Percentiles rank a stretch among this genome's conserved stretches.
Conservation (phyloP, 768 basidiomycete species). For the Neoboletus magnificus region DNA sequence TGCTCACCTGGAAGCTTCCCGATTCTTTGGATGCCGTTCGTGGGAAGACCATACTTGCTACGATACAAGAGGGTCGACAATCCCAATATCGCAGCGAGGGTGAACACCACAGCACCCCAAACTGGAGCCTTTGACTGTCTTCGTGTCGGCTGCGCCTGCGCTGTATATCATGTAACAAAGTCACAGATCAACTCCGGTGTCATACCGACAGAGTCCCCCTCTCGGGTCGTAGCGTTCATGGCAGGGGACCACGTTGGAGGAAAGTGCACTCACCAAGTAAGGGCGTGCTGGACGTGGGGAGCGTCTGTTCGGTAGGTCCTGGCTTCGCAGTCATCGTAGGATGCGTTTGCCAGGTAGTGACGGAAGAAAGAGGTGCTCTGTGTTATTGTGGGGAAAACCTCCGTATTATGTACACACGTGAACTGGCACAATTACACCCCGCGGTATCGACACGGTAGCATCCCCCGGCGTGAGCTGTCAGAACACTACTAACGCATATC, state of each 20-base stretch:
- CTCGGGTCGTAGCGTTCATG: background rate
- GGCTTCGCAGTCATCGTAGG: slow-evolving; percentile 9
- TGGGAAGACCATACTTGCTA: background rate
- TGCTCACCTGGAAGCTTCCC: slow-evolving; percentile 37
- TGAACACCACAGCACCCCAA: slow-evolving; percentile 14
- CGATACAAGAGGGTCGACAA: slow-evolving; percentile 14
- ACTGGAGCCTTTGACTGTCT: slow-evolving; percentile 1
- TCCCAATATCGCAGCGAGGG: slow-evolving; percentile 21
- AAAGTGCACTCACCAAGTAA: slow-evolving; percentile 16
- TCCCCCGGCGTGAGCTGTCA: too few relatives aligned
- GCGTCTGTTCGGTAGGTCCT: background rate
- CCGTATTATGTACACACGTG: background rate
- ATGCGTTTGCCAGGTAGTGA: background rate
- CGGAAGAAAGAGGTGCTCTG: background rate
- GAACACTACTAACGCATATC: too few relatives aligned
- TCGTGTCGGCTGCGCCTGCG: background rate
- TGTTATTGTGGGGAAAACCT: slow-evolving; percentile 2
- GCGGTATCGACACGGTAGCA: too few relatives aligned
- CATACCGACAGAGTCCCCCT: background rate
- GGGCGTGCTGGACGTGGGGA: slow-evolving; percentile 13
- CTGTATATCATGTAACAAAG: background rate
- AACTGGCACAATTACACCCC: background rate
- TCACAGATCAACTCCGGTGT: background rate
- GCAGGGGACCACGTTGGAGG: background rate
- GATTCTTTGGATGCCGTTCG: slow-evolving; percentile 19